phyloP scores from a whole-genome alignment of 164 flowering plant genomes.

The Echeveria elegans region DNA sequence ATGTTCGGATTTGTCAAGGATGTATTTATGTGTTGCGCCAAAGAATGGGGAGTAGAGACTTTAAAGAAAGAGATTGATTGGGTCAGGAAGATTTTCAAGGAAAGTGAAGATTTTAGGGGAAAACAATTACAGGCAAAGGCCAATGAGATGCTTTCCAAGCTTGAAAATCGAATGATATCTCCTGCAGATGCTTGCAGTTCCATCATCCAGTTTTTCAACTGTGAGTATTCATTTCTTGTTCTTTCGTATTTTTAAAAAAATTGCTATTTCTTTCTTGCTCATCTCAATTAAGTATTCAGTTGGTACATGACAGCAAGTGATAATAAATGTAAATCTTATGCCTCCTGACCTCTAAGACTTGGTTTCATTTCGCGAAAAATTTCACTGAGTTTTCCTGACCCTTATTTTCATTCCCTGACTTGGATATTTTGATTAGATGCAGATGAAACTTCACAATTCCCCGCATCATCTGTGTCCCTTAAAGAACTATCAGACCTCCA shows the following conservation, averaged over 20 bases:
- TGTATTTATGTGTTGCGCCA: slow-evolving; percentile 34
- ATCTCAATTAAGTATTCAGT: no score
- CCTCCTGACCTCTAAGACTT: no score
- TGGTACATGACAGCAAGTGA: no score
- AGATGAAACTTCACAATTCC: slow-evolving; percentile 19
- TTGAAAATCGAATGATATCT: slow-evolving; percentile 42
- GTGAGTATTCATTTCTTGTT: slow-evolving; percentile 34
- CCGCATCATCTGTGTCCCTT: slow-evolving; percentile 20
- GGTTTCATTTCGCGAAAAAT: no score
- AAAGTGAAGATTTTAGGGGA: slow-evolving; percentile 67
- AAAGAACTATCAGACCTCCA: slow-evolving; percentile 33
- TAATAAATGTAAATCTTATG: no score
- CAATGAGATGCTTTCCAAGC: slow-evolving; percentile 9
- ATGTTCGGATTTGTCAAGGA: no score
- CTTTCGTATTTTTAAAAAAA: no score
- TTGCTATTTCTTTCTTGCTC: no score
- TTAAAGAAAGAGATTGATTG: slow-evolving; percentile 75
- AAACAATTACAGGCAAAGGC: slow-evolving; percentile 23
- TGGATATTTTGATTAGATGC: slow-evolving; percentile 18
- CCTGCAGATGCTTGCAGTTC: slow-evolving; percentile 56
- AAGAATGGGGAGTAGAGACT: slow-evolving; percentile 49
- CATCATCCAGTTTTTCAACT: slow-evolving; percentile 56
- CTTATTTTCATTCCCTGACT: background rate
- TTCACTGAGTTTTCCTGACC: background rate
- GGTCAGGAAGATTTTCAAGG: slow-evolving; percentile 70